Evolutionary conservation across 805 yeast species (phyloP).

Genomic region (Blastobotrys terrestris): DNA sequence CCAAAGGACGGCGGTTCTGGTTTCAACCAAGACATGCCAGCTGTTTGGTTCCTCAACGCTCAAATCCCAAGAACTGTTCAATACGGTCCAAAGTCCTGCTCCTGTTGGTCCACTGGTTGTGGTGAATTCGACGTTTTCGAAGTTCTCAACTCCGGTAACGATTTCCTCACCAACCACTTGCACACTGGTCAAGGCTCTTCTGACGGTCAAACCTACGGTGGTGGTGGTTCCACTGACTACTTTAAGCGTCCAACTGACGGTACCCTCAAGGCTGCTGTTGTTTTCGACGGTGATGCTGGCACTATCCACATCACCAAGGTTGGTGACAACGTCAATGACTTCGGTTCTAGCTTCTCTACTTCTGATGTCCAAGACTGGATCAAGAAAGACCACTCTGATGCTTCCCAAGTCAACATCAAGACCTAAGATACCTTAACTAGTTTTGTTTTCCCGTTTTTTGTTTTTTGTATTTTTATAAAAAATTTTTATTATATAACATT

Average conservation of each 20-base stretch:
- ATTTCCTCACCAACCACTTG: constrained; percentile 57
- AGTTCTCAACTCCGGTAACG: constrained; percentile 69
- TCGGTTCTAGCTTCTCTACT: not conserved
- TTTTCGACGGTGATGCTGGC: constrained; percentile 45
- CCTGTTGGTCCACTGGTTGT: constrained; percentile 96
- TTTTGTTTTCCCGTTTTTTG: not conserved
- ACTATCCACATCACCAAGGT: constrained; percentile 14
- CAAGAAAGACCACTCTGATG: not conserved
- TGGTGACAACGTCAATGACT: constrained; percentile 6
- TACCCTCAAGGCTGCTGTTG: constrained; percentile 83
- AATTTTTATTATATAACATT: not conserved
- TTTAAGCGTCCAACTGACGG: constrained; percentile 75
- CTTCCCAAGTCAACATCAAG: constrained; percentile 1
- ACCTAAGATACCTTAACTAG: not conserved
- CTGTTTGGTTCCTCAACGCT: constrained; percentile 92
- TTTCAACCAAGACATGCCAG: constrained; percentile 90
- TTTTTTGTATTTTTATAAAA: not conserved
- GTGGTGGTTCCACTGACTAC: constrained; percentile 86
- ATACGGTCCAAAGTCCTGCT: constrained; percentile 78
- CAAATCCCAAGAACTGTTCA: constrained; percentile 95
- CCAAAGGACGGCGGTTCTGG: constrained; percentile 39
- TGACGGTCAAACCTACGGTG: constrained; percentile 35
- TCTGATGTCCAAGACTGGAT: constrained; percentile 3
- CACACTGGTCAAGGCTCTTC: constrained; percentile 79
- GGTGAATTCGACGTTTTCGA: constrained; percentile 97